Conservation (phyloP, 1,139 yeast genomes). For the Debaryomyces sp. region DNA sequence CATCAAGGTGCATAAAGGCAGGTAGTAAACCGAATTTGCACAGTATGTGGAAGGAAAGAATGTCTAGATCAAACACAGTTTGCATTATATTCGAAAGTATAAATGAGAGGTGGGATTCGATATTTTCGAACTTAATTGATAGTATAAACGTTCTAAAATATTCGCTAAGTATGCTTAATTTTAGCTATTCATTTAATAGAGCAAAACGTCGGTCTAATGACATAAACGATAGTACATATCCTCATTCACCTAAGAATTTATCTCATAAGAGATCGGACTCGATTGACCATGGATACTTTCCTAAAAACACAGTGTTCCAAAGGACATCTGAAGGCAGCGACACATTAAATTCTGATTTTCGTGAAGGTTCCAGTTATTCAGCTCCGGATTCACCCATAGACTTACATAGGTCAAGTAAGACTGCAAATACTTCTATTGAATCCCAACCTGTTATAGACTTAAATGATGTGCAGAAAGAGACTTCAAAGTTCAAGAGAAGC, state of each 20-base stretch:
- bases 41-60: background rate
- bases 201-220: background rate
- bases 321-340: background rate
- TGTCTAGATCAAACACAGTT: background rate
- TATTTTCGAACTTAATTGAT: background rate
- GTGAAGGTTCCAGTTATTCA: background rate
- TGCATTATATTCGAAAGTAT: background rate
- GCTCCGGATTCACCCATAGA: background rate
- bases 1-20: background rate
- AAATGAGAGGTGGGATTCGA: background rate
- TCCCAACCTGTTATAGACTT: conserved; percentile 9
- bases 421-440: background rate
- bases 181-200: conserved; percentile 5
- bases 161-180: conserved; percentile 1
- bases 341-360: background rate
- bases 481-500: conserved; percentile 6
- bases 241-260: background rate
- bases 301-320: background rate
- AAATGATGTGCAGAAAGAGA: conserved; percentile 8
- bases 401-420: background rate
- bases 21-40: background rate
- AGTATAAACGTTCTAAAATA: background rate
- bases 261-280: background rate
- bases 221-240: background rate
- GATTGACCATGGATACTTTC: background rate